Percentiles rank a stretch among this genome's conserved stretches.
Conservation (phyloP, 208 protist species). For the Trypanosoma platydactyli region DNA sequence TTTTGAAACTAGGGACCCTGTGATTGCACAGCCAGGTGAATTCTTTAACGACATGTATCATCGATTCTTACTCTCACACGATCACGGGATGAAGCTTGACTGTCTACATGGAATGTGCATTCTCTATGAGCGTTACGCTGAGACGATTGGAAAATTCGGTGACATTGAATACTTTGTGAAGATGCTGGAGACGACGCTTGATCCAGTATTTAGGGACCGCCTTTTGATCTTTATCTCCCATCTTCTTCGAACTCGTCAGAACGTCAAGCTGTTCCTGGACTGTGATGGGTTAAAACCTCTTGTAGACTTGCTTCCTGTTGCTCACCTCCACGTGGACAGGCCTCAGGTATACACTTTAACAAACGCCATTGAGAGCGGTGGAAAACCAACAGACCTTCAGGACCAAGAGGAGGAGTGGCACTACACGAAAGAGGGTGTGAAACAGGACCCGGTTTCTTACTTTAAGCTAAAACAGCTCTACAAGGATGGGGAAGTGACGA, state of each 20-base stretch:
- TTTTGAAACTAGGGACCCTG: constrained; percentile 71
- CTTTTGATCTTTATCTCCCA: constrained; percentile 83
- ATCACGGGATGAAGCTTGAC: constrained; percentile 51
- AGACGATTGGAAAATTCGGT: constrained; percentile 80
- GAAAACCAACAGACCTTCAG: constrained; percentile 49
- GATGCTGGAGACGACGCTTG: constrained; percentile 70
- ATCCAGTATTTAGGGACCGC: constrained; percentile 85
- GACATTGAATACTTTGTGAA: constrained; percentile 84
- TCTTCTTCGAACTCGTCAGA: constrained; percentile 66
- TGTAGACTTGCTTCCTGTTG: constrained; percentile 88
- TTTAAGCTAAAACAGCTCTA: constrained; percentile 63
- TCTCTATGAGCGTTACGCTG: constrained; percentile 86
- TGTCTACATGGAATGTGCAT: constrained; percentile 91
- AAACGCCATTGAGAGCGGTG: constrained; percentile 83
- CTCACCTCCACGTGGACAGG: constrained; percentile 92
- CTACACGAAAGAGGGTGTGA: constrained; percentile 48
- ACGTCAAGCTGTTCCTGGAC: constrained; percentile 94
- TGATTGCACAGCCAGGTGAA: constrained; percentile 76
- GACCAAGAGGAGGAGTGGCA: constrained; percentile 91
- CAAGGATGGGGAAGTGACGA: constrained; percentile 40
- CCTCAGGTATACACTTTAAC: constrained; percentile 66
- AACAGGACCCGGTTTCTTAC: constrained; percentile 70
- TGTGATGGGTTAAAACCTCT: constrained; percentile 77
- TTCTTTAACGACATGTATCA: constrained; percentile 95
- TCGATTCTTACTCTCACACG: constrained; percentile 87